Evolutionary conservation across 805 yeast species (phyloP), one percentile per base, ranked within the genome.

Genomic region (Clavispora carvajalis): DNA sequence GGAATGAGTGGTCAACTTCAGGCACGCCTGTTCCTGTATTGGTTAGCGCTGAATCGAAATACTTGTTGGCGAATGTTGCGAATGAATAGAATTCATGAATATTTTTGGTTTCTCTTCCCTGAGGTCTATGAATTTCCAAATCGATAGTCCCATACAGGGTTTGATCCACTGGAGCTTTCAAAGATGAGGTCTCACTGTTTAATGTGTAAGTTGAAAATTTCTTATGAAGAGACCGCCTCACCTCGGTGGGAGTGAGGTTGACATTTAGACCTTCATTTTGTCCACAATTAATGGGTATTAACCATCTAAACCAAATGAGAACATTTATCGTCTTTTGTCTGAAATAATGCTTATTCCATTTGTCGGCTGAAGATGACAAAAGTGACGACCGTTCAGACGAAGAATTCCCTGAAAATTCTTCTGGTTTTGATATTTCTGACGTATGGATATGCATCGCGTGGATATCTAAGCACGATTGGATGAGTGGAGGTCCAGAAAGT

Each of bases 11-110:
- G 29, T 51, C 54, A 9, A 50, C 25, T 13, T 19, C 22, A n/a
- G 40, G 26, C 21, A 38, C 15, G 10, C 33, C 12, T 3, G 37
- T 40, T 1, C 23, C 34, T 2, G 30, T 16, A 19, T 33, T 36
- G 10, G 46, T 36, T 8, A 41, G 35, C 47, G 47, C 43, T 19
- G 33, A 26, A 37, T 51, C 54, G 16, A 51, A 44, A 33, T 34
- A 49, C 18, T 38, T 33, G 44, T 51, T 51, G 31, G 50, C 40
- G 35, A 52, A 52, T 13, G 48, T 41, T 6, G 55, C 58, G 33
- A 57, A 48, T 10, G 52, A 44, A 36, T 50, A 51, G 42, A 49
- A 59, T 23, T 51, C 49, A 40, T 60, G 62, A 26, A 53, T 50
- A 22, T 47, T 47, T 12, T 49, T 44, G 30, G 48, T 48, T 31